Percentiles rank a stretch among this genome's conserved stretches.
These are phyloP conservation scores for Pulveroboletus sp. DNA, from an alignment of 768 basidiomycete species.

Conservation along the genomic window DNA sequence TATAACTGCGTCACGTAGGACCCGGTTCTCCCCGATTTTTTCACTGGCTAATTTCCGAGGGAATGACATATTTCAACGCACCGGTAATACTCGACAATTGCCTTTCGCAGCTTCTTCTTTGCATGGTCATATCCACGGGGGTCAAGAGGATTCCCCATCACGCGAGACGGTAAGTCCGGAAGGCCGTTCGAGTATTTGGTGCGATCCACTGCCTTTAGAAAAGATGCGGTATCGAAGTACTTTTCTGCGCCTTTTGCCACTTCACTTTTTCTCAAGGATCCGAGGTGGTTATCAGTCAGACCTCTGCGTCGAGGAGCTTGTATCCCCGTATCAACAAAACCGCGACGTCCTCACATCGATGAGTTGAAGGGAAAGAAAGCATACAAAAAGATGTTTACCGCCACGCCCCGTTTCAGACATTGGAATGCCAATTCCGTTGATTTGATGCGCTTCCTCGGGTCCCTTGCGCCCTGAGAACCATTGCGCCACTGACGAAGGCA, in stretches of 20 bases:
- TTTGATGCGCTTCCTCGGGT: background rate
- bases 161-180: background rate
- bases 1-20: background rate
- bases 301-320: background rate
- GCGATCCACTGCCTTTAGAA: background rate
- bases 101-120: conserved; percentile 82
- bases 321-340: background rate
- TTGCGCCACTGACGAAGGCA: conserved; percentile 3
- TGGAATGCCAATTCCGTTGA: background rate
- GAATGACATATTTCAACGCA: conserved; percentile 23
- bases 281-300: background rate
- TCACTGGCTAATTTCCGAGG: background rate
- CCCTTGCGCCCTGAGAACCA: background rate
- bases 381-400: conserved; percentile 2
- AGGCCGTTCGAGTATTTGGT: background rate
- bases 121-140: conserved; percentile 83
- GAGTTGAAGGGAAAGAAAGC: background rate
- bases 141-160: conserved; percentile 33
- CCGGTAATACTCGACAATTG: conserved; percentile 83
- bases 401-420: conserved; percentile 3
- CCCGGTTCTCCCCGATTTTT: background rate
- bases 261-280: background rate
- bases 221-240: background rate
- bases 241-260: background rate
- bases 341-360: background rate